Evolutionary conservation across 2,329 filamentous ascomycete species (phyloP).

Genomic region (Fusarium luffae): DNA sequence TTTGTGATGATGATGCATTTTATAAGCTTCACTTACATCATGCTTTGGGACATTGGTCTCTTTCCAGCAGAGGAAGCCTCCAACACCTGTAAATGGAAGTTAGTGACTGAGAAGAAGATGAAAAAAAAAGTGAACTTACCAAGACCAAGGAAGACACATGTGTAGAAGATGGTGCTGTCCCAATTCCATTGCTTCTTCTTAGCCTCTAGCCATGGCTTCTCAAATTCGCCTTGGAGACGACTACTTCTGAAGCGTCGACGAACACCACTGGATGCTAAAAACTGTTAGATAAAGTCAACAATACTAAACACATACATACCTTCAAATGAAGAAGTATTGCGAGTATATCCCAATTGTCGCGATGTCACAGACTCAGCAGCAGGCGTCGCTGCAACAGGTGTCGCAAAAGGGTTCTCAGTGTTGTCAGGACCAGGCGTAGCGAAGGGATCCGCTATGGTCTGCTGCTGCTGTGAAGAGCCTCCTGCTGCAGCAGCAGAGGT

Average conservation of each 20-base stretch:
- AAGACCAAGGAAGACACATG: constrained; percentile 35
- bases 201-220: constrained; percentile 43
- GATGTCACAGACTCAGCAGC: constrained; percentile 32
- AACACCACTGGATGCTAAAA: not conserved
- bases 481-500: constrained; percentile 21
- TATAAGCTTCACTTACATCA: constrained; percentile 19
- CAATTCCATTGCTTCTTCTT: constrained; percentile 42
- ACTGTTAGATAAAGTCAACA: not conserved
- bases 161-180: constrained; percentile 46
- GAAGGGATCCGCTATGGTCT: constrained; percentile 17
- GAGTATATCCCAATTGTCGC: constrained; percentile 19
- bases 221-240: constrained; percentile 40
- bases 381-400: constrained; percentile 35
- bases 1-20: not conserved
- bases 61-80: constrained; percentile 37
- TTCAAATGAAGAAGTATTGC: constrained; percentile 29
- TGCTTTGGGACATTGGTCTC: constrained; percentile 35
- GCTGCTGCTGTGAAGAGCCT: constrained; percentile 12
- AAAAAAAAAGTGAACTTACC: constrained; percentile 12
- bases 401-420: constrained; percentile 38
- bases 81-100: constrained; percentile 13
- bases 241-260: constrained; percentile 50
- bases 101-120: not conserved
- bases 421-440: constrained; percentile 27
- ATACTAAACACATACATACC: not conserved